These are phyloP conservation scores for Pichia sp. DNA, from an alignment of 1,139 yeast genomes.

Conservation along the genomic window DNA sequence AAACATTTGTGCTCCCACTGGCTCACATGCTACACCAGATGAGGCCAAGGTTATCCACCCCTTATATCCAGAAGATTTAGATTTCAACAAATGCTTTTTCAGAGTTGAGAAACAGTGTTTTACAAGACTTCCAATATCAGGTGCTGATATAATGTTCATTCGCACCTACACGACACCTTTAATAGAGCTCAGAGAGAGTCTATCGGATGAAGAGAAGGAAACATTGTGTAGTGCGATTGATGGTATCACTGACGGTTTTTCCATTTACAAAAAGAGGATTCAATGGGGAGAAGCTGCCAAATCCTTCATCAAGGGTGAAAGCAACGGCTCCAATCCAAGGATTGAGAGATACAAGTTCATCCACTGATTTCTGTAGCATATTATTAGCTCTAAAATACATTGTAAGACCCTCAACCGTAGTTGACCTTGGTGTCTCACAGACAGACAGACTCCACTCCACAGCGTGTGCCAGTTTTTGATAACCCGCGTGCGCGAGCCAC, in stretches of 20 bases:
- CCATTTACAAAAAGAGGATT: constrained; percentile 22
- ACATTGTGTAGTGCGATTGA: constrained; percentile 46
- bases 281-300: constrained; percentile 27
- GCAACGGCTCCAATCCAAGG: constrained; percentile 20
- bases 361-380: too few species aligned
- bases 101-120: constrained; percentile 59
- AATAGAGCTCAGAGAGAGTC: constrained; percentile 33
- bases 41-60: constrained; percentile 28
- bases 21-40: constrained; percentile 18
- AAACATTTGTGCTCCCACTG: constrained; percentile 43
- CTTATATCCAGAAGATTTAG: constrained; percentile 35
- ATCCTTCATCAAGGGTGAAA: constrained; percentile 22
- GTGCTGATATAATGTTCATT: constrained; percentile 50
- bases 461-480: too few species aligned
- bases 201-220: constrained; percentile 37
- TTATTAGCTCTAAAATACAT: too few species aligned
- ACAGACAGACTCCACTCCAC: too few species aligned
- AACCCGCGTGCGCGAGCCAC: too few species aligned
- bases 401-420: too few species aligned
- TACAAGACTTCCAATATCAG: constrained; percentile 49
- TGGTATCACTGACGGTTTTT: constrained; percentile 21
- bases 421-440: too few species aligned
- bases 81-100: constrained; percentile 49
- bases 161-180: constrained; percentile 65
- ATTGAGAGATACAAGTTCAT: constrained; percentile 16